phyloP scores from a whole-genome alignment of 2,329 filamentous ascomycete species.

The Aspergillus sergii region DNA sequence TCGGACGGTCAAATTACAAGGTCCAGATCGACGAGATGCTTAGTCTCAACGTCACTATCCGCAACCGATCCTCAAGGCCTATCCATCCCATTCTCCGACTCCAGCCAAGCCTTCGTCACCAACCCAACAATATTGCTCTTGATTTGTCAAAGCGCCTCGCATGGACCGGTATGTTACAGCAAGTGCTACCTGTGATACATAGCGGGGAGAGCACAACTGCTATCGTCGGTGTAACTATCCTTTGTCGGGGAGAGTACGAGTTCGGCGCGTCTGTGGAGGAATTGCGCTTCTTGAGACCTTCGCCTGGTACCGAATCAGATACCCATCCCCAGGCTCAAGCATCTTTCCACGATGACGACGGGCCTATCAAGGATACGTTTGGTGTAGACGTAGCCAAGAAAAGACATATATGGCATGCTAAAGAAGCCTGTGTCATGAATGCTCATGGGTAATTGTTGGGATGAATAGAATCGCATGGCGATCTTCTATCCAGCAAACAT shows the following conservation, averaged over 20 bases:
- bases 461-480: not conserved
- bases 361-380: conserved; percentile 40
- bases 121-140: conserved; percentile 71
- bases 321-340: conserved; percentile 10
- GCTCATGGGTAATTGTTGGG: conserved; percentile 32
- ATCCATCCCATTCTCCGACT: conserved; percentile 75
- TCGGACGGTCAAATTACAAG: conserved; percentile 50
- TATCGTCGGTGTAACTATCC: conserved; percentile 69
- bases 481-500: not conserved
- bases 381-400: conserved; percentile 42
- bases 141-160: conserved; percentile 81
- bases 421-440: conserved; percentile 49
- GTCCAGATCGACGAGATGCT: conserved; percentile 65
- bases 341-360: conserved; percentile 28
- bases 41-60: conserved; percentile 69
- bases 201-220: conserved; percentile 63
- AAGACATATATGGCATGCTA: conserved; percentile 48
- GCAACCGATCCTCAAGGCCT: conserved; percentile 69
- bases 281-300: conserved; percentile 55
- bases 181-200: conserved; percentile 64
- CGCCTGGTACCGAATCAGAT: conserved; percentile 16
- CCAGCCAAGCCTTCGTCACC: conserved; percentile 74
- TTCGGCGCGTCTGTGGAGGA: conserved; percentile 81
- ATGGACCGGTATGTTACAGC: conserved; percentile 84
- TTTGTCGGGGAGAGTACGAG: conserved; percentile 82